Conservation (phyloP, 73 alveolate species). For the Tetrahymena elliotti region DNA sequence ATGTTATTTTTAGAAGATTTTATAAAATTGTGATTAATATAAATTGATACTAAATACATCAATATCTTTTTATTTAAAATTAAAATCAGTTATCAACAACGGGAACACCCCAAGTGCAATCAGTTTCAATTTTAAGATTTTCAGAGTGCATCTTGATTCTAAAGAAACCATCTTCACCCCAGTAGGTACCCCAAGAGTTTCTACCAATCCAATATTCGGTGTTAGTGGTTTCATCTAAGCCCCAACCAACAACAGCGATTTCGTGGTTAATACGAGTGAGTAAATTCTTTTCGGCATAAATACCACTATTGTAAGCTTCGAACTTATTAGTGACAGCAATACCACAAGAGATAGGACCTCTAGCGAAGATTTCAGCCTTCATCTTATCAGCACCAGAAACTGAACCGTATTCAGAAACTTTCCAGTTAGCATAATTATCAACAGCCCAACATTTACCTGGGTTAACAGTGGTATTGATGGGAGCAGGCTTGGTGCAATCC, state of each 20-base stretch:
- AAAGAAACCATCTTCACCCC: constrained; percentile 88
- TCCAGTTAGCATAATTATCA: constrained; percentile 35
- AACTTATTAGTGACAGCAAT: constrained; percentile 42
- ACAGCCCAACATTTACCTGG: constrained; percentile 10
- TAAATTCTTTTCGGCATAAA: constrained; percentile 48
- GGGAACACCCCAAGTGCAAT: constrained; percentile 55
- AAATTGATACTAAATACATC: no score
- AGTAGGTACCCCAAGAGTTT: constrained; percentile 86
- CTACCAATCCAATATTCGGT: constrained; percentile 80
- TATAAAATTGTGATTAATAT: no score
- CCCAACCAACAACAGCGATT: constrained; percentile 62
- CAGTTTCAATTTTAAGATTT: constrained; percentile 64
- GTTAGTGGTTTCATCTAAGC: constrained; percentile 10
- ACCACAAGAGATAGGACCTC: constrained; percentile 82
- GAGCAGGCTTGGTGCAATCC: neutral
- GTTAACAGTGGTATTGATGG: neutral
- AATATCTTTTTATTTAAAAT: neutral
- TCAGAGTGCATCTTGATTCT: constrained; percentile 67
- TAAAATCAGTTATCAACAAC: neutral
- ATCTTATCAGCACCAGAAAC: constrained; percentile 62
- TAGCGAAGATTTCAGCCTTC: constrained; percentile 70
- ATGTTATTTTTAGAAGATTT: no score
- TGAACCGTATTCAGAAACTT: constrained; percentile 52
- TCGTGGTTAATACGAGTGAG: constrained; percentile 49
- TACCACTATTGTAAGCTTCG: constrained; percentile 74